A percentile compares a stretch with the other conserved stretches of the same genome.
Evolutionary conservation across 495 filamentous ascomycete genomes (phyloP).

Genomic region (Tuber magnatum): DNA sequence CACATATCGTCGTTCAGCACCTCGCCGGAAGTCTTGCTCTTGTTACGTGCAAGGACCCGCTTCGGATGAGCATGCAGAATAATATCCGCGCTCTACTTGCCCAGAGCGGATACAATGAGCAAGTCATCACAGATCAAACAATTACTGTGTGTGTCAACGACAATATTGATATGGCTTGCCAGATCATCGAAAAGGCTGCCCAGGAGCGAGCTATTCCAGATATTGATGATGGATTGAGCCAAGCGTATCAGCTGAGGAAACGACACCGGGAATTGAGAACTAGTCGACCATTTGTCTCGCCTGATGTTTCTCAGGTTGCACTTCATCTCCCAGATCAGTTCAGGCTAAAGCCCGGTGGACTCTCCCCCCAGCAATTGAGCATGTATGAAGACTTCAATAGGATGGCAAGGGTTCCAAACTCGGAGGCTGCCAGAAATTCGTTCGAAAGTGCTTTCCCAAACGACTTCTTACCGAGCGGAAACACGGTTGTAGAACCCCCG

Average conservation of each 20-base stretch:
- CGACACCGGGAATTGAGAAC: conserved; percentile 63
- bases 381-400: conserved; percentile 94
- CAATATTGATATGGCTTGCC: conserved; percentile 87
- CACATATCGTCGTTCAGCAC: conserved; percentile 84
- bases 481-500: conserved; percentile 18
- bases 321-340: conserved; percentile 84
- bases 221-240: conserved; percentile 83
- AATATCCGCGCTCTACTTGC: conserved; percentile 71
- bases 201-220: conserved; percentile 87
- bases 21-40: conserved; percentile 87
- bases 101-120: conserved; percentile 73
- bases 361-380: conserved; percentile 85
- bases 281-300: conserved; percentile 75
- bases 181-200: conserved; percentile 84
- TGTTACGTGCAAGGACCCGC: conserved; percentile 95
- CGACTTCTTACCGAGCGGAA: conserved; percentile 27
- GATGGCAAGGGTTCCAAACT: conserved; percentile 25
- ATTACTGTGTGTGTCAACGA: conserved; percentile 98
- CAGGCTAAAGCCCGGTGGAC: conserved; percentile 65
- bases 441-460: conserved; percentile 26
- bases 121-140: conserved; percentile 48
- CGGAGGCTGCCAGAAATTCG: conserved; percentile 26
- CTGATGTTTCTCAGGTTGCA: conserved; percentile 72
- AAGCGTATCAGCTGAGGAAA: conserved; percentile 63
- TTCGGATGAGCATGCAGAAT: conserved; percentile 91